A percentile compares a stretch with the other conserved stretches of the same genome.
Conservation (phyloP, 1,284 basidiomycete species). For the Moniliophthora roreri region DNA sequence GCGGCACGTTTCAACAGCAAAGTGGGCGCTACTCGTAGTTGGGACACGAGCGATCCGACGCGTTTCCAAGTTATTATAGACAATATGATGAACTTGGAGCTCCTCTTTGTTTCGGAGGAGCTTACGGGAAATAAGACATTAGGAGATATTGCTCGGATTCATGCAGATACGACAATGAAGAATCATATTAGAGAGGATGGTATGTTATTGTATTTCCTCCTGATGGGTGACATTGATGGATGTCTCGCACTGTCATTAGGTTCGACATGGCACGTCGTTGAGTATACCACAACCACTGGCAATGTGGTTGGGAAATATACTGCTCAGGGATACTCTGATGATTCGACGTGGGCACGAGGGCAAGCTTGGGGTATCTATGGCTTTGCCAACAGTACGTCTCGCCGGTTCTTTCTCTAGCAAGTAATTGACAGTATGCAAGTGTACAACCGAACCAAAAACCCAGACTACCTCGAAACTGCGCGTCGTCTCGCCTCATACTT, state of each 20-base stretch:
- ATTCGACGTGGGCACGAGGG: conserved; percentile 70
- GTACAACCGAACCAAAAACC: conserved; percentile 52
- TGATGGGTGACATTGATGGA: neutral
- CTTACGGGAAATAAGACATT: conserved; percentile 61
- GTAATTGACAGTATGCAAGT: conserved; percentile 36
- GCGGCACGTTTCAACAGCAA: conserved; percentile 42
- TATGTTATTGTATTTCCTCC: conserved; percentile 24
- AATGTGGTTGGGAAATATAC: conserved; percentile 54
- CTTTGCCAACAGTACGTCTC: conserved; percentile 59
- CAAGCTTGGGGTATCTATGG: conserved; percentile 73
- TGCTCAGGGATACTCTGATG: conserved; percentile 61
- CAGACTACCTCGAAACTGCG: conserved; percentile 56
- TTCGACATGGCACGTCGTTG: conserved; percentile 65
- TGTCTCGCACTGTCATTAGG: conserved; percentile 42
- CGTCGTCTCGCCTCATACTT: conserved; percentile 59
- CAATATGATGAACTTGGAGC: conserved; percentile 77
- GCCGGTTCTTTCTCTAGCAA: neutral
- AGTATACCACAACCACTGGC: conserved; percentile 66
- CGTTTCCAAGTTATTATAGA: conserved; percentile 71
- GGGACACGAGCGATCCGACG: conserved; percentile 55
- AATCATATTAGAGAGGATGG: conserved; percentile 68
- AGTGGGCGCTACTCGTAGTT: conserved; percentile 53
- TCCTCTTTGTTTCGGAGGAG: conserved; percentile 54
- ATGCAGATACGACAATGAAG: conserved; percentile 64
- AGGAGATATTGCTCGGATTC: conserved; percentile 56